Evolutionary conservation across 208 protist genomes (phyloP), one percentile per base, ranked within the genome.

Genomic region (Novymonas esmeraldas): DNA sequence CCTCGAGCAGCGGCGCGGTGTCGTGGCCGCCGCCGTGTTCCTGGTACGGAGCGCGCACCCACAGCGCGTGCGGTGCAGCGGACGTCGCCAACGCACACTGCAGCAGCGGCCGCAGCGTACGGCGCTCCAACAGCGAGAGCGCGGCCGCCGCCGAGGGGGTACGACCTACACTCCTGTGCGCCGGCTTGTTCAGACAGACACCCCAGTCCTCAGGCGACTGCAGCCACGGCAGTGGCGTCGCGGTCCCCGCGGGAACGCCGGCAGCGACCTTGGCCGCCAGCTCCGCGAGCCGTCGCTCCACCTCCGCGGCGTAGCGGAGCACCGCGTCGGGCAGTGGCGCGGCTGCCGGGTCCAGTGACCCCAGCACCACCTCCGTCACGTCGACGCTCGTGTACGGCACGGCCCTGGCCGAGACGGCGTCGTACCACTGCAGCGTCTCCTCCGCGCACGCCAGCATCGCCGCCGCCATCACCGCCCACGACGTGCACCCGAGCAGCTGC

Each of bases 401-500:
- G 3, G 6, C n/a, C 13, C 45, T 50, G 45, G n/a, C 45, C 7
- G 36, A 41, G 7, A 11, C 36, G 36, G 36, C 36, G 36, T 48
- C 34, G 39, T 65, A 63, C 69, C 69, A 74, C 52, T 18, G 10
- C 60, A 74, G 36, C 18, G 69, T 68, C n/a, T 74, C 41, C 20
- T 36, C 64, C 1, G 51, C 56, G 44, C 45, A 60, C 20, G 52
- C 55, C 18, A 79, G 56, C 45, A 78, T 60, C 38, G 76, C 70
- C 28, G 63, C 71, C 54, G 73, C 34, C 1, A 65, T 58, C 24
- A 66, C 62, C 5, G 67, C 62, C 46, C 50, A 61, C 1, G 36
- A 39, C 6, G 57, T 48, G 52, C 82, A 90, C 29, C 78, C 64
- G 13, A 84, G 61, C 58, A 90, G 45, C 14, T 75, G 67, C 2